Evolutionary conservation across 257 asterid genomes (phyloP).

Genomic region (Nicotiana otophora): DNA sequence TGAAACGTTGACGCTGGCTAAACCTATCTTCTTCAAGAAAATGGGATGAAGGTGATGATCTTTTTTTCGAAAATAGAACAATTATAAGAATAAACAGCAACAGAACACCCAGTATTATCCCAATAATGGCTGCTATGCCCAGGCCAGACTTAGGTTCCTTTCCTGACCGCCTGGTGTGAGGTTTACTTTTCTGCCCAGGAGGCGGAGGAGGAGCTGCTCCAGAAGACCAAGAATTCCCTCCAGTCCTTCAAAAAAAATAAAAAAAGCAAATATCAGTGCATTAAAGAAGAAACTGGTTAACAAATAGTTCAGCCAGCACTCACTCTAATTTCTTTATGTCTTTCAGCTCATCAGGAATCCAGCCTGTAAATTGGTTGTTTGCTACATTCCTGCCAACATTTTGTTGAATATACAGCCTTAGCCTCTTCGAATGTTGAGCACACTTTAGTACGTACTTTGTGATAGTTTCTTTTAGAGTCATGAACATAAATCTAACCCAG

Average conservation of each 20-base stretch:
- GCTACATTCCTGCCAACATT: conserved; percentile 39
- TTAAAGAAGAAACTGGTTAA: conserved; percentile 4
- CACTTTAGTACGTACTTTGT: not conserved
- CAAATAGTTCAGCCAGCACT: conserved; percentile 19
- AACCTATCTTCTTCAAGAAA: conserved; percentile 39
- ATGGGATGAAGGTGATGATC: conserved; percentile 30
- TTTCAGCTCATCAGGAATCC: conserved; percentile 47
- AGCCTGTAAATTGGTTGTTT: conserved; percentile 49
- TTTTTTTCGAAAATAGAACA: conserved; percentile 27
- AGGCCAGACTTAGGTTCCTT: conserved; percentile 18
- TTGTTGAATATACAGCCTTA: conserved; percentile 2
- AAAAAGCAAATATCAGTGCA: conserved; percentile 6
- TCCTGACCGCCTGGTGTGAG: conserved; percentile 11
- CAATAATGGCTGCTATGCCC: conserved; percentile 31
- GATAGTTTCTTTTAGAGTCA: not conserved
- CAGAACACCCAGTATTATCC: conserved; percentile 34
- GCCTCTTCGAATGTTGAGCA: not conserved
- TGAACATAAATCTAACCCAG: not conserved
- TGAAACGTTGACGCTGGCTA: conserved; percentile 29
- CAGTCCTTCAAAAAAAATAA: conserved; percentile 27
- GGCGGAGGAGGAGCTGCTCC: conserved; percentile 66
- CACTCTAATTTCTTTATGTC: conserved; percentile 34
- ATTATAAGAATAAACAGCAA: conserved; percentile 25
- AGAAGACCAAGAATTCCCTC: conserved; percentile 52
- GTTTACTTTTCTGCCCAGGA: conserved; percentile 35